Percentiles rank a stretch among this genome's conserved stretches.
phyloP scores from a whole-genome alignment of 2,329 filamentous ascomycete genomes.

The Exophiala bonariae region DNA sequence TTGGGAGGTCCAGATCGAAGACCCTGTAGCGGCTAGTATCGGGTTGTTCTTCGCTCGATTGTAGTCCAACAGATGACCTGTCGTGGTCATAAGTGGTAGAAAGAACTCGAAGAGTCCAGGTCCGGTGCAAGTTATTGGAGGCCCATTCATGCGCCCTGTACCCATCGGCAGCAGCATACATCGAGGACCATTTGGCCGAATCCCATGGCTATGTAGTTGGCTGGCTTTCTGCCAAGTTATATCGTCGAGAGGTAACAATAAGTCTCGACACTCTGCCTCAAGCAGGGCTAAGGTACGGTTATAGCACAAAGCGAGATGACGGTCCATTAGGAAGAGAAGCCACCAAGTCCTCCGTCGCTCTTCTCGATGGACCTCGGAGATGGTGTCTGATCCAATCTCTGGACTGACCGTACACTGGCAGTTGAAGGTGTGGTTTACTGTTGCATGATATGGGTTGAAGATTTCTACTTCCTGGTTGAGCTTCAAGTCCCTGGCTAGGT shows the following conservation, averaged over 20 bases:
- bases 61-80: conserved; percentile 52
- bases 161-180: conserved; percentile 26
- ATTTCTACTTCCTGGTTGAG: conserved; percentile 22
- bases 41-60: conserved; percentile 48
- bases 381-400: conserved; percentile 41
- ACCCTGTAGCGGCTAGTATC: conserved; percentile 36
- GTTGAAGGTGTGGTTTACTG: conserved; percentile 39
- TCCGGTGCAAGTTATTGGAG: conserved; percentile 39
- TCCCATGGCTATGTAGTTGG: conserved; percentile 22
- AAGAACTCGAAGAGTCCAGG: conserved; percentile 53
- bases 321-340: conserved; percentile 49
- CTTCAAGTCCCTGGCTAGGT: conserved; percentile 24
- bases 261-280: conserved; percentile 48
- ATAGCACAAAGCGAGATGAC: conserved; percentile 50
- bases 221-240: conserved; percentile 36
- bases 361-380: conserved; percentile 47
- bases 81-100: conserved; percentile 50
- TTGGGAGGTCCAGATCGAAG: conserved; percentile 33
- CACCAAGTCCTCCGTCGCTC: conserved; percentile 51
- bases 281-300: conserved; percentile 47
- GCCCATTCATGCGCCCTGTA: conserved; percentile 14
- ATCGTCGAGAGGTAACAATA: conserved; percentile 42
- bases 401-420: conserved; percentile 42
- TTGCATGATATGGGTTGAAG: conserved; percentile 9
- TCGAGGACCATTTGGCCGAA: conserved; percentile 37